Evolutionary conservation across 2,329 filamentous ascomycete species (phyloP).

Genomic region (Scedosporium apiospermum): DNA sequence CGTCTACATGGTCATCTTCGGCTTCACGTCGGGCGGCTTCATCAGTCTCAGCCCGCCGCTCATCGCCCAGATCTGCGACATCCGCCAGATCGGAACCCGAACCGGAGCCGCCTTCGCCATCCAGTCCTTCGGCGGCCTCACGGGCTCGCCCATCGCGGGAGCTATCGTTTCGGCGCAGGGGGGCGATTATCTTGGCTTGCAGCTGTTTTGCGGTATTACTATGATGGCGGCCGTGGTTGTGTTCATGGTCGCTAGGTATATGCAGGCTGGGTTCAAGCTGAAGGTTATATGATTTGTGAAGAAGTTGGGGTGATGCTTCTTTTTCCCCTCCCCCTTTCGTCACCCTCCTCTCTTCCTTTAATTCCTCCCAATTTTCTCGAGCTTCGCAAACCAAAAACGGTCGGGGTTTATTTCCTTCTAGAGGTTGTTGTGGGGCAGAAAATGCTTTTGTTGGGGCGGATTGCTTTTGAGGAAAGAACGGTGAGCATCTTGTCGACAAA

Average conservation of each 20-base stretch:
- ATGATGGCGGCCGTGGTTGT: conserved; percentile 22
- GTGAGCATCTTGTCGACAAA: no score
- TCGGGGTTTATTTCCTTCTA: no score
- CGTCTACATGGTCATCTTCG: conserved; percentile 58
- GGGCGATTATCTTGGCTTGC: conserved; percentile 48
- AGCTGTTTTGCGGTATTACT: conserved; percentile 55
- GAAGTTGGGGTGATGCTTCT: not conserved
- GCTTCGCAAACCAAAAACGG: not conserved
- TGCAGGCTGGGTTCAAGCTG: conserved; percentile 24
- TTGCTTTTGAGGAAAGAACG: no score
- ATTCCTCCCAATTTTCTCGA: not conserved
- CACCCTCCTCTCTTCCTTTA: not conserved
- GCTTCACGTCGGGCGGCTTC: conserved; percentile 59
- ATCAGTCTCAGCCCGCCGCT: conserved; percentile 53
- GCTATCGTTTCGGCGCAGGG: conserved; percentile 43
- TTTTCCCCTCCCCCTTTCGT: not conserved
- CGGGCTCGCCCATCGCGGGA: conserved; percentile 59
- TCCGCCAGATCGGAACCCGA: conserved; percentile 59
- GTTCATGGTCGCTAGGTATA: conserved; percentile 21
- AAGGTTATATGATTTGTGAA: conserved; percentile 16
- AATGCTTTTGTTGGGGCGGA: not conserved
- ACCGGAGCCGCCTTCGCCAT: conserved; percentile 55
- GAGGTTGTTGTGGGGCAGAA: not conserved
- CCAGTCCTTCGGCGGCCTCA: conserved; percentile 54
- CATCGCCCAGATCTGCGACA: conserved; percentile 61